phyloP scores from a whole-genome alignment of 805 yeast species.

The Jamesozyma rosinii region DNA sequence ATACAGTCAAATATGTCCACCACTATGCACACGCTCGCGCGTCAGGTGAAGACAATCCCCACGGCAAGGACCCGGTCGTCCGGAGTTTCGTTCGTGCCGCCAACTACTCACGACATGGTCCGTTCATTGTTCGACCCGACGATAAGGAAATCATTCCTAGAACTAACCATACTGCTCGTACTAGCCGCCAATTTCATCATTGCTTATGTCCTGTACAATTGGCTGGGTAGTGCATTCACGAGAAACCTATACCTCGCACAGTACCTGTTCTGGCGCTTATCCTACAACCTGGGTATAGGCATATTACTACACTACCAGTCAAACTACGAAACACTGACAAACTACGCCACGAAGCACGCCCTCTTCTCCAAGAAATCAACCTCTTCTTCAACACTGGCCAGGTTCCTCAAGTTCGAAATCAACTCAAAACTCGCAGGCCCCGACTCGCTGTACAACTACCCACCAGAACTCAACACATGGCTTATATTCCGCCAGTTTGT shows the following conservation, averaged over 20 bases:
- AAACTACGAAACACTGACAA: constrained; percentile 43
- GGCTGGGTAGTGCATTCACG: constrained; percentile 13
- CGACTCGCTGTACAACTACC: constrained; percentile 36
- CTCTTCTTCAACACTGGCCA: constrained; percentile 29
- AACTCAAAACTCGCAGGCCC: constrained; percentile 19
- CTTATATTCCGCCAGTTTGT: constrained; percentile 68
- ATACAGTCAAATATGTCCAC: not conserved
- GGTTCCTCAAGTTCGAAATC: constrained; percentile 39
- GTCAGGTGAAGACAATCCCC: not conserved
- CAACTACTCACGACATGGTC: constrained; percentile 72
- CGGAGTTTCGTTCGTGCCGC: constrained; percentile 29
- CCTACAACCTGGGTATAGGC: constrained; percentile 78
- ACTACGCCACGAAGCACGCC: constrained; percentile 38
- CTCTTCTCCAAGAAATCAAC: constrained; percentile 34
- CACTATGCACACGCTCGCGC: not conserved
- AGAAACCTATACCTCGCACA: constrained; percentile 40
- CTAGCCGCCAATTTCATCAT: constrained; percentile 31
- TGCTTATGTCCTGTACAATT: constrained; percentile 24
- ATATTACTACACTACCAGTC: constrained; percentile 58
- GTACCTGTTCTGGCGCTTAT: constrained; percentile 65
- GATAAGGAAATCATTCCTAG: constrained; percentile 56
- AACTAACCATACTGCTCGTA: constrained; percentile 45
- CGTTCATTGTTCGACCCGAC: constrained; percentile 72
- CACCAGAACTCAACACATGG: constrained; percentile 79
- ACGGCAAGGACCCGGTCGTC: constrained; percentile 27